Conservation (phyloP, 1,284 basidiomycete genomes). For the Rhodotorula sp. region DNA sequence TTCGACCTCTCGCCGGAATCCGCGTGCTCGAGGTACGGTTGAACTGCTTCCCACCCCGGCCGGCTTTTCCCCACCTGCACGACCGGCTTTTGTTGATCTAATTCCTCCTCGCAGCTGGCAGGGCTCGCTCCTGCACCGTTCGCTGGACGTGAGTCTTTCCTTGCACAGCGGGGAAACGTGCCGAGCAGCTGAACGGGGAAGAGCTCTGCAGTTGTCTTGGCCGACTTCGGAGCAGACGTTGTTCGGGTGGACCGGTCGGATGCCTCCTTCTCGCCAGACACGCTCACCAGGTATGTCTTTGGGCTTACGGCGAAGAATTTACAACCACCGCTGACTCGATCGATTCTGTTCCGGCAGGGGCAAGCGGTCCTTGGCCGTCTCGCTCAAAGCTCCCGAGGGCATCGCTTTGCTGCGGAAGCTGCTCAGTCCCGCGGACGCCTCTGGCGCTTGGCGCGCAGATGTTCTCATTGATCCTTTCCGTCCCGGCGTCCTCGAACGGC, state of each 20-base stretch:
- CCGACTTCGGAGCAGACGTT: conserved; percentile 77
- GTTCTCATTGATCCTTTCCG: conserved; percentile 79
- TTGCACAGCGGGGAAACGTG: too few relatives aligned
- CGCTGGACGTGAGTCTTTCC: conserved; percentile 53
- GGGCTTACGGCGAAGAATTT: fast-evolving
- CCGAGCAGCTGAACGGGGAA: too few relatives aligned
- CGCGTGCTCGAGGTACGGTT: conserved; percentile 33
- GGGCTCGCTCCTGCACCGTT: conserved; percentile 81
- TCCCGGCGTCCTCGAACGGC: conserved; percentile 74
- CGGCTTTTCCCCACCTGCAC: conserved; percentile 7
- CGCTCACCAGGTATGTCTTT: conserved; percentile 28
- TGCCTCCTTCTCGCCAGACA: conserved; percentile 45
- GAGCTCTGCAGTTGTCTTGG: conserved; percentile 58
- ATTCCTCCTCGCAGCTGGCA: conserved; percentile 62
- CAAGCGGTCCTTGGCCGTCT: conserved; percentile 10
- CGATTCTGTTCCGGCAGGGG: conserved; percentile 54
- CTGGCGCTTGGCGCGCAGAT: conserved; percentile 57
- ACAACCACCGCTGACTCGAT: fast-evolving
- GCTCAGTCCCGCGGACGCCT: conserved; percentile 50
- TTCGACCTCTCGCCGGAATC: conserved; percentile 25
- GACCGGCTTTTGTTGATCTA: neutral
- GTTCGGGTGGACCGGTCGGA: conserved; percentile 67
- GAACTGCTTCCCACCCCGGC: too few relatives aligned
- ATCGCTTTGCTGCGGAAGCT: conserved; percentile 61
- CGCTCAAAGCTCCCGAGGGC: conserved; percentile 55